phyloP scores from a whole-genome alignment of 257 asterid species.

The Plantago elongata region DNA sequence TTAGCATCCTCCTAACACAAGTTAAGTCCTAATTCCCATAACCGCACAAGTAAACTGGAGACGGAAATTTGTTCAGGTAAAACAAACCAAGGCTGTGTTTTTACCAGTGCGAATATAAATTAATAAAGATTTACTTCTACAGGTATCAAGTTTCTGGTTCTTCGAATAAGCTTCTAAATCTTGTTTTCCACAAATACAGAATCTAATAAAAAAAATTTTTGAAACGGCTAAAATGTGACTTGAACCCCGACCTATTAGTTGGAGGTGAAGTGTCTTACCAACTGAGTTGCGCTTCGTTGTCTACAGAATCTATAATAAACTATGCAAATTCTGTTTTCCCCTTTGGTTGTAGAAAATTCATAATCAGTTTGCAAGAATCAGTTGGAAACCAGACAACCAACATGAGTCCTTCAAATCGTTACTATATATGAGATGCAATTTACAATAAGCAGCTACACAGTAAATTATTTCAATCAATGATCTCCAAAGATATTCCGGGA shows the following conservation, averaged over 20 bases:
- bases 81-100: no score
- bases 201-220: no score
- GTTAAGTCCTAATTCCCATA: not conserved
- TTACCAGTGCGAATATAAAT: not conserved
- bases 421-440: not conserved
- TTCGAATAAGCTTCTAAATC: not conserved
- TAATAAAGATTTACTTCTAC: not conserved
- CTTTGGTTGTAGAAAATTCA: not conserved
- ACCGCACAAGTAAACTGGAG: no score
- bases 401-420: not conserved
- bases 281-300: no score
- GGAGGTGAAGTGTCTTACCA: no score
- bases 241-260: no score
- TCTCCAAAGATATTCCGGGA: not conserved
- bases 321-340: not conserved
- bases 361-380: not conserved
- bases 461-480: not conserved
- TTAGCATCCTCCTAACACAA: not conserved
- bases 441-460: not conserved
- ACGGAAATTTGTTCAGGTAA: no score
- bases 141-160: not conserved
- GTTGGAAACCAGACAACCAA: not conserved
- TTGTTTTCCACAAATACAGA: not conserved
- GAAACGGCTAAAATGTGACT: no score
- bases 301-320: not conserved